phyloP scores from a whole-genome alignment of 352 stramenopile genomes.

The Pythium rishiriense region DNA sequence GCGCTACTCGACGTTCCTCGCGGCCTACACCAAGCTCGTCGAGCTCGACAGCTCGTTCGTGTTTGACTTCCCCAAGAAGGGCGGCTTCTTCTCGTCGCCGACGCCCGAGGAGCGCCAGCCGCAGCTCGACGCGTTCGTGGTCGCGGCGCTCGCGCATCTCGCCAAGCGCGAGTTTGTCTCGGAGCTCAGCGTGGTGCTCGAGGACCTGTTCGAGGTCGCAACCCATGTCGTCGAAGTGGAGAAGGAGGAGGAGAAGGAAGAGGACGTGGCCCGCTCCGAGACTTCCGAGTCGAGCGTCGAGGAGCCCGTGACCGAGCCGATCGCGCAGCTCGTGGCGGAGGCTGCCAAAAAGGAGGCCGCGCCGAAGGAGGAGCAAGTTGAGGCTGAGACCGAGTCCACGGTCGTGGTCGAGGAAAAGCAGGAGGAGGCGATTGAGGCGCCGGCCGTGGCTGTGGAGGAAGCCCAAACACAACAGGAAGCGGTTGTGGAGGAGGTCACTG shows the following conservation, averaged over 20 bases:
- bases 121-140: constrained; percentile 66
- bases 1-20: constrained; percentile 67
- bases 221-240: constrained; percentile 27
- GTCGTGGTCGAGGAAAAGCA: not conserved
- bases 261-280: constrained; percentile 20
- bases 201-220: constrained; percentile 57
- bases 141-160: constrained; percentile 54
- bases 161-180: constrained; percentile 40
- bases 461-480: too few relatives aligned
- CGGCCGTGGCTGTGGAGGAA: not conserved
- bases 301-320: constrained; percentile 13
- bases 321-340: constrained; percentile 17
- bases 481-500: constrained; percentile 14
- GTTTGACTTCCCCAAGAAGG: constrained; percentile 67
- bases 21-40: constrained; percentile 54
- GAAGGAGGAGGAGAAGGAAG: constrained; percentile 24
- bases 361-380: constrained; percentile 22
- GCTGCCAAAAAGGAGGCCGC: constrained; percentile 14
- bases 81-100: constrained; percentile 60
- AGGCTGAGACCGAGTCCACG: constrained; percentile 16
- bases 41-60: constrained; percentile 50
- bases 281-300: constrained; percentile 23
- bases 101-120: constrained; percentile 52
- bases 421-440: not conserved
- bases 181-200: constrained; percentile 45